phyloP scores from a whole-genome alignment of 768 basidiomycete genomes.

The Mycena capillaripes region DNA sequence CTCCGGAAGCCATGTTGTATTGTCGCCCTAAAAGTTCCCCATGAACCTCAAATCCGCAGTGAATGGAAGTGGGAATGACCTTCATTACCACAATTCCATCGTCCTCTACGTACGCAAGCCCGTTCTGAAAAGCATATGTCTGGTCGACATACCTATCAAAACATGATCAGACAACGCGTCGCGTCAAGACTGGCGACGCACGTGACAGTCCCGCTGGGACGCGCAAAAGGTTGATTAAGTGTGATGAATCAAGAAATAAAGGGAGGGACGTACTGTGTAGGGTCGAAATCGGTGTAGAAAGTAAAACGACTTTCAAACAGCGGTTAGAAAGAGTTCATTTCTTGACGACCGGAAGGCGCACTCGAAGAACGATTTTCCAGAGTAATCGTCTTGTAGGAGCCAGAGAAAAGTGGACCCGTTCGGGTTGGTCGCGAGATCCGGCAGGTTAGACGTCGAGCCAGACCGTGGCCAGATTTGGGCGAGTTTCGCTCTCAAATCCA shows the following conservation, averaged over 20 bases:
- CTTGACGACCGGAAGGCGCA: conserved; percentile 47
- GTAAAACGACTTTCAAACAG: conserved; percentile 59
- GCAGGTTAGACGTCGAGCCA: neutral
- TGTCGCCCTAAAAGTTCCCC: conserved; percentile 61
- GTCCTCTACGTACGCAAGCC: conserved; percentile 69
- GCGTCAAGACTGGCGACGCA: conserved; percentile 53
- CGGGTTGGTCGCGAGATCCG: conserved; percentile 54
- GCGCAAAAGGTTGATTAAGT: conserved; percentile 27
- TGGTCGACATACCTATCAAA: conserved; percentile 72
- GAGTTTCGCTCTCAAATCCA: neutral
- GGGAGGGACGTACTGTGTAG: conserved; percentile 69
- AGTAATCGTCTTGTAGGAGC: conserved; percentile 77
- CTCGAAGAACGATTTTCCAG: conserved; percentile 80
- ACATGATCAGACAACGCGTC: conserved; percentile 28
- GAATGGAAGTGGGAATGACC: conserved; percentile 1
- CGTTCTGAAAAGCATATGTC: conserved; percentile 63
- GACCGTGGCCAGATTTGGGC: conserved; percentile 26
- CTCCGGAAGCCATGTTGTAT: conserved; percentile 66
- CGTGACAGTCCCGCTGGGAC: conserved; percentile 77
- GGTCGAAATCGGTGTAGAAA: conserved; percentile 75
- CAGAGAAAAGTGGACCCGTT: conserved; percentile 71
- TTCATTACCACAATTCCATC: conserved; percentile 81
- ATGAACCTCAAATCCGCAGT: neutral
- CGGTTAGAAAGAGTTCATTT: neutral
- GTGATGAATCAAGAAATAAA: conserved; percentile 18